Conservation (phyloP, 345 rosid species). For the Brassica rapa region DNA sequence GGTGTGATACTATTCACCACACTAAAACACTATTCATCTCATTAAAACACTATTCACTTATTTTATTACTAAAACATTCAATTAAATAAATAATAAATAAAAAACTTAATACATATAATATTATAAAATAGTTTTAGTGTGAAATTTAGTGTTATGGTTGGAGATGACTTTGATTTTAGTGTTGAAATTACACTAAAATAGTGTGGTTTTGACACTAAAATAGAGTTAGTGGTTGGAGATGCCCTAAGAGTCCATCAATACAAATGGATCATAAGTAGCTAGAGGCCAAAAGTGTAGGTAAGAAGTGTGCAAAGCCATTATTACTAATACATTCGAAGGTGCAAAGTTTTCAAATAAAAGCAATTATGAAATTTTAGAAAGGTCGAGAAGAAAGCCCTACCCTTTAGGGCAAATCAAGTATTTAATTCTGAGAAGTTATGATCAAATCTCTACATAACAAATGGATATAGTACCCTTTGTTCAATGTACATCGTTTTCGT, state of each 20-base stretch:
- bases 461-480: conserved; percentile 22
- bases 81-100: no score
- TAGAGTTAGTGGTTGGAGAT: no score
- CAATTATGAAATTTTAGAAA: conserved; percentile 29
- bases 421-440: conserved; percentile 29
- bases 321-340: conserved; percentile 25
- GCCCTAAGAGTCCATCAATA: conserved; percentile 13
- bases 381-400: conserved; percentile 42
- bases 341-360: conserved; percentile 30
- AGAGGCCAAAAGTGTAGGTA: conserved; percentile 36
- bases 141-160: no score
- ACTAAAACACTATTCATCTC: no score
- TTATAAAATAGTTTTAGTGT: no score
- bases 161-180: no score
- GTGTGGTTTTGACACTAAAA: no score
- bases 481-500: conserved; percentile 10
- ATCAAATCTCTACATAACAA: conserved; percentile 3
- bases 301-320: conserved; percentile 26
- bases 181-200: no score
- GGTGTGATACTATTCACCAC: no score
- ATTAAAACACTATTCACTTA: no score
- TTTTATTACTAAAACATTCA: no score
- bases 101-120: no score
- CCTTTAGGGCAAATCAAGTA: conserved; percentile 31
- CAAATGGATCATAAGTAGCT: conserved; percentile 22